Percentiles rank a stretch among this genome's conserved stretches.
Evolutionary conservation across 495 filamentous ascomycete genomes (phyloP).

Genomic region (Eremomyces bilateralis): DNA sequence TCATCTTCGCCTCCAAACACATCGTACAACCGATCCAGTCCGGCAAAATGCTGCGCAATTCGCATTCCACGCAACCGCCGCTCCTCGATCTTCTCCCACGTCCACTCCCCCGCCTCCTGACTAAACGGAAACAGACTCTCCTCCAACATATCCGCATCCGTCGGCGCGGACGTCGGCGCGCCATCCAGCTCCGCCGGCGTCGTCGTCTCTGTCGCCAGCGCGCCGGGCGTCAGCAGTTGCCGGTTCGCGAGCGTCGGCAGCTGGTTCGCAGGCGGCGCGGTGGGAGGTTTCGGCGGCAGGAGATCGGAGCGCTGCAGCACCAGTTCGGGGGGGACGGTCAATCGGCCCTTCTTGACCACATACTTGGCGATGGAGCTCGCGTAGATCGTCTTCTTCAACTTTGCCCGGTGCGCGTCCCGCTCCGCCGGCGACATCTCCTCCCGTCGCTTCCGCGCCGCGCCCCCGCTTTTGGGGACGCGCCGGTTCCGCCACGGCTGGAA

Average conservation of each 20-base stretch:
- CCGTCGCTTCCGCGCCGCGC: conserved; percentile 6
- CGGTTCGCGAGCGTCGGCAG: neutral
- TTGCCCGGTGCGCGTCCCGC: conserved; percentile 10
- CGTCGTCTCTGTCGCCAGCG: conserved; percentile 1
- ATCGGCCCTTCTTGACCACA: conserved; percentile 68
- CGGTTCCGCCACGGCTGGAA: conserved; percentile 22
- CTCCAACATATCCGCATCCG: neutral
- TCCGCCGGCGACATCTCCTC: conserved; percentile 26
- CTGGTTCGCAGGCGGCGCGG: neutral
- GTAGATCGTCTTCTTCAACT: conserved; percentile 26
- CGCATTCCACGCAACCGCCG: conserved; percentile 17
- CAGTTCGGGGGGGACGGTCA: conserved; percentile 67
- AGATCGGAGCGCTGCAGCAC: conserved; percentile 45
- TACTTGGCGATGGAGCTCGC: conserved; percentile 69
- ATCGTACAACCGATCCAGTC: conserved; percentile 17
- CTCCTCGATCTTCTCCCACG: conserved; percentile 20
- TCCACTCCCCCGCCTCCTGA: conserved; percentile 14
- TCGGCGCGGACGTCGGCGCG: conserved; percentile 1
- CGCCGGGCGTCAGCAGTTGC: conserved; percentile 3
- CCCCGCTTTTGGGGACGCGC: conserved; percentile 13
- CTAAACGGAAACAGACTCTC: conserved; percentile 5
- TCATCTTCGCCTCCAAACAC: conserved; percentile 15
- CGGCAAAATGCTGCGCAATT: conserved; percentile 17
- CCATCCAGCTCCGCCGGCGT: conserved; percentile 1
- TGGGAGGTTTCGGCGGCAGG: conserved; percentile 30